These are phyloP conservation scores for Xylaria flabelliformis DNA, from an alignment of 495 filamentous ascomycete genomes.

Conservation along the genomic window DNA sequence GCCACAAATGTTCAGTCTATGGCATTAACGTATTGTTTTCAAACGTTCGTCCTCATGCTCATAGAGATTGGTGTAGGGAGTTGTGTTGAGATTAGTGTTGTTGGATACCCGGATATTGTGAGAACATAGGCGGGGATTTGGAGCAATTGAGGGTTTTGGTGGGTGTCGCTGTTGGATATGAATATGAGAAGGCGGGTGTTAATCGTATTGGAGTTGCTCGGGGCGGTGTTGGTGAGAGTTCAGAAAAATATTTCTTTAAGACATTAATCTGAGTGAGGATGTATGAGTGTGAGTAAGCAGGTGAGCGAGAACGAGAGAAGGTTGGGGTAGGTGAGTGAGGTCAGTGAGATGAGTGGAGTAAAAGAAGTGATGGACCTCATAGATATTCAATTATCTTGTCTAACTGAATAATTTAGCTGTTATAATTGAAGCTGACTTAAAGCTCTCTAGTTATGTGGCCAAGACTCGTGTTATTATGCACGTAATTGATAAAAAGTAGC, in stretches of 20 bases:
- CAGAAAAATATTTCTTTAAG: no score
- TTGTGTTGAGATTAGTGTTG: conserved; percentile 30
- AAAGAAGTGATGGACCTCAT: background rate
- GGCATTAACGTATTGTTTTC: conserved; percentile 32
- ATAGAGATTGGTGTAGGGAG: conserved; percentile 27
- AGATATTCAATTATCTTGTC: background rate
- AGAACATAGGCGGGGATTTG: conserved; percentile 19
- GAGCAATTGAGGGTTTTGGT: conserved; percentile 25
- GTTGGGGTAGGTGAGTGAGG: background rate
- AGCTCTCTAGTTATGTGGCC: background rate
- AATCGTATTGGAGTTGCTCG: conserved; percentile 14
- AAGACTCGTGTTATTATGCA: no score
- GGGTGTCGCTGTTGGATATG: conserved; percentile 28
- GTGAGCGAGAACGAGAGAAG: background rate
- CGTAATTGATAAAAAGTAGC: no score
- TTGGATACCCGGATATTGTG: conserved; percentile 28
- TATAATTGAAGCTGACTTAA: background rate
- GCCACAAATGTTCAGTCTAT: background rate
- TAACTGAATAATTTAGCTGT: background rate
- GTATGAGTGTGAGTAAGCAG: background rate
- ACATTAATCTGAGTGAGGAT: no score
- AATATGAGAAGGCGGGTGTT: conserved; percentile 16
- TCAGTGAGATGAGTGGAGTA: background rate
- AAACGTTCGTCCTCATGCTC: conserved; percentile 31
- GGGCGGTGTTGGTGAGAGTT: conserved; percentile 1